Percentiles rank a stretch among this genome's conserved stretches.
Evolutionary conservation across 1,139 yeast species (phyloP).

Genomic region (Kurtzmaniella quercitrusa): DNA sequence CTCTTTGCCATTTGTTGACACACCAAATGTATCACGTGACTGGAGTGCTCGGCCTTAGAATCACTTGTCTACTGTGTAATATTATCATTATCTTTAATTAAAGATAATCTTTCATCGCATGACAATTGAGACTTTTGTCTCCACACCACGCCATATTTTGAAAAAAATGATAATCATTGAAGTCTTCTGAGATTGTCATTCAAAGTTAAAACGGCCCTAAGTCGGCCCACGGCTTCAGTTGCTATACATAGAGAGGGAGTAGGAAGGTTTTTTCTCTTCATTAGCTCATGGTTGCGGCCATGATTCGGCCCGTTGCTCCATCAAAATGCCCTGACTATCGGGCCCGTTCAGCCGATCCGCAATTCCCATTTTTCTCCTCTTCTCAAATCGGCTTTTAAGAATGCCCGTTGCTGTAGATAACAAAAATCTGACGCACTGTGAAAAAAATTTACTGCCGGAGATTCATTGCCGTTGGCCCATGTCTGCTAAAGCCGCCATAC

Average conservation of each 20-base stretch:
- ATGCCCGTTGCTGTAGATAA: background rate
- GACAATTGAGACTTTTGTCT: background rate
- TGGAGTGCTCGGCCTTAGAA: no score
- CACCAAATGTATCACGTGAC: no score
- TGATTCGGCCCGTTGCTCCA: background rate
- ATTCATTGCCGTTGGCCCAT: background rate
- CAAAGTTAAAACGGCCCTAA: no score
- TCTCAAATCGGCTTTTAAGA: background rate
- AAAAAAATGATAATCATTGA: background rate
- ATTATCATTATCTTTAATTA: no score
- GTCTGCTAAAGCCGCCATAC: background rate
- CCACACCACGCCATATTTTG: background rate
- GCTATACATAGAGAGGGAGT: no score
- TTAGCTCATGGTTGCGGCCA: background rate
- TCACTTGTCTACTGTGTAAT: no score
- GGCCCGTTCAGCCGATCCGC: background rate
- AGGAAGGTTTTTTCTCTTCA: background rate
- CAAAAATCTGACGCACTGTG: background rate
- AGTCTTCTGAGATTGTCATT: background rate
- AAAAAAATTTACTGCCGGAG: background rate
- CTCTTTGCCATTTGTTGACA: no score
- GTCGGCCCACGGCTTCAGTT: no score
- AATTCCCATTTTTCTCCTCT: background rate
- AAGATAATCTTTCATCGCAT: background rate
- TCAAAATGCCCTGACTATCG: background rate